phyloP scores from a whole-genome alignment of 2,329 filamentous ascomycete genomes.

The Fusarium falciforme region DNA sequence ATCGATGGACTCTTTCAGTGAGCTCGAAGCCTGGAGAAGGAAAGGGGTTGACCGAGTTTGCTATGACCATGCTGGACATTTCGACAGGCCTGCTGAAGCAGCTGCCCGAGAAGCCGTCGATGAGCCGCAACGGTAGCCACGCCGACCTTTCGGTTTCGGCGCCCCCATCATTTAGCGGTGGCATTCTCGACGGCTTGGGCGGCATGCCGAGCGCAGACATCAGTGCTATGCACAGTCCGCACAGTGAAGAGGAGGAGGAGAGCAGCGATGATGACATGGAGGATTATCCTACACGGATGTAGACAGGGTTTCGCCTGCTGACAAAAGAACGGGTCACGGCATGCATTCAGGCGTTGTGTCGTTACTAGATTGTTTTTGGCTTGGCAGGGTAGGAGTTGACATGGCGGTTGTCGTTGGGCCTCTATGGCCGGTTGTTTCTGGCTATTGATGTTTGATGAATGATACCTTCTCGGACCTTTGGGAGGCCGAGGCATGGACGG shows the following conservation, averaged over 20 bases:
- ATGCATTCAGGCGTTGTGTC: slow-evolving; percentile 46
- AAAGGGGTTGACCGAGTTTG: slow-evolving; percentile 72
- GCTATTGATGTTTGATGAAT: slow-evolving; percentile 35
- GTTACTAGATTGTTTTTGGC: slow-evolving; percentile 40
- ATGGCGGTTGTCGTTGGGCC: slow-evolving; percentile 38
- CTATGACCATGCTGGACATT: slow-evolving; percentile 82
- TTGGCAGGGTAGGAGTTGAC: slow-evolving; percentile 43
- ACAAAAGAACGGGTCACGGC: slow-evolving; percentile 13
- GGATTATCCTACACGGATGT: slow-evolving; percentile 50
- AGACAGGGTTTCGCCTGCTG: neutral
- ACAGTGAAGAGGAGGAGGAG: slow-evolving; percentile 57
- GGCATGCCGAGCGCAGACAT: slow-evolving; percentile 60
- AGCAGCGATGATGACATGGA: slow-evolving; percentile 69
- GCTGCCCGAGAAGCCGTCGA: slow-evolving; percentile 76
- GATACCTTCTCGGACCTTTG: slow-evolving; percentile 42
- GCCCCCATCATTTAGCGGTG: slow-evolving; percentile 48
- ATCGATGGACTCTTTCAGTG: slow-evolving; percentile 92
- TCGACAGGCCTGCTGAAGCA: slow-evolving; percentile 76
- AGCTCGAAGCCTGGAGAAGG: slow-evolving; percentile 77
- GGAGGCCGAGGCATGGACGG: slow-evolving; percentile 41
- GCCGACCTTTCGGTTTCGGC: slow-evolving; percentile 57
- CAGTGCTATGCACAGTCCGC: slow-evolving; percentile 64
- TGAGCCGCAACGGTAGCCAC: slow-evolving; percentile 66
- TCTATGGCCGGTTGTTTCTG: slow-evolving; percentile 29
- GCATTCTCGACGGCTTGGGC: slow-evolving; percentile 55